phyloP scores from a whole-genome alignment of 129 eudicot genomes.

The Centella asiatica region DNA sequence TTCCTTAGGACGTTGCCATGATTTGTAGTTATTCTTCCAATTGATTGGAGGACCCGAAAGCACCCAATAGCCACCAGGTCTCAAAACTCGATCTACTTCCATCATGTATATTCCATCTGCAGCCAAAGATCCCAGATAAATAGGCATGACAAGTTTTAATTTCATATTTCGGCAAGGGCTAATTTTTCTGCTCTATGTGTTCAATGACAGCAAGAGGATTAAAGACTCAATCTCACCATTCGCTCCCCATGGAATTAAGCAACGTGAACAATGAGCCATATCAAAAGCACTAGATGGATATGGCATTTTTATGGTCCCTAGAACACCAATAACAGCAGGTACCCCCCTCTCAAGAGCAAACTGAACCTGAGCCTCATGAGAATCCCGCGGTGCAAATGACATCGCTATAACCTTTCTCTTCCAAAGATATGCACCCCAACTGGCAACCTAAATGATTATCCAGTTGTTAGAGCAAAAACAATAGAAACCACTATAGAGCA shows the following conservation, averaged over 20 bases:
- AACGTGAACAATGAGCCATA: conserved; percentile 98
- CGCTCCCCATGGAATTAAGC: conserved; percentile 92
- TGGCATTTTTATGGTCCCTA: conserved; percentile 86
- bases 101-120: conserved; percentile 85
- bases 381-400: conserved; percentile 96
- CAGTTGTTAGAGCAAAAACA: background rate
- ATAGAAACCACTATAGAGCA: background rate
- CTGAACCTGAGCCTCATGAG: conserved; percentile 95
- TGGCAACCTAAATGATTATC: conserved; percentile 65
- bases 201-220: background rate
- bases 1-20: conserved; percentile 90
- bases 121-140: conserved; percentile 12
- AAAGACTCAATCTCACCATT: conserved; percentile 44
- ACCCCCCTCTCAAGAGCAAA: conserved; percentile 97
- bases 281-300: conserved; percentile 86
- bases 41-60: conserved; percentile 99
- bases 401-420: conserved; percentile 88
- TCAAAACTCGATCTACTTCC: conserved; percentile 96
- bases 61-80: conserved; percentile 98
- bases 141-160: background rate
- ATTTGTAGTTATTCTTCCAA: conserved; percentile 65
- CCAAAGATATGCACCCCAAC: conserved; percentile 98
- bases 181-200: background rate
- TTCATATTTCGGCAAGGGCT: background rate
- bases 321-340: conserved; percentile 96